Conservation (phyloP, 768 basidiomycete genomes). For the Galerina sulciceps region DNA sequence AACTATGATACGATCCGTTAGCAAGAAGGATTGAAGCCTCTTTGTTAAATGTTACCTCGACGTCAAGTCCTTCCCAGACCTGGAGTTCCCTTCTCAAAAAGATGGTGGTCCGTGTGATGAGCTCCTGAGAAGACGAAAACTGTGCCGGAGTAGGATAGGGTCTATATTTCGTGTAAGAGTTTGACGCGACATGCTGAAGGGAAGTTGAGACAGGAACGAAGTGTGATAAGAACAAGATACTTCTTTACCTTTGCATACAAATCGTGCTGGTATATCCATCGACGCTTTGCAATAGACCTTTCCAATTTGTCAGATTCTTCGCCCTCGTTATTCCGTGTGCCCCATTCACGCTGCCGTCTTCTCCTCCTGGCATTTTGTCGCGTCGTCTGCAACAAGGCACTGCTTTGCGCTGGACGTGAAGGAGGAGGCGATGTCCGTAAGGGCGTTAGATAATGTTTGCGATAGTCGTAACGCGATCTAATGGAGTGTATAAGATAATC, state of each 20-base stretch:
- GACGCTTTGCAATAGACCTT: conserved; percentile 69
- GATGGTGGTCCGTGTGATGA: conserved; percentile 73
- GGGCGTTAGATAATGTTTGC: conserved; percentile 79
- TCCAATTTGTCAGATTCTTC: conserved; percentile 76
- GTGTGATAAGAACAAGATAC: conserved; percentile 4
- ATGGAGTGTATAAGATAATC: conserved; percentile 81
- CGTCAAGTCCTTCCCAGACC: conserved; percentile 89
- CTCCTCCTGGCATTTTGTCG: conserved; percentile 35
- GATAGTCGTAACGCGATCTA: conserved; percentile 78
- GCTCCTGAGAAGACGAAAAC: conserved; percentile 76
- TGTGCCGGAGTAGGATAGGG: conserved; percentile 89
- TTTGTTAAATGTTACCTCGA: conserved; percentile 61
- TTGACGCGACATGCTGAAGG: conserved; percentile 86
- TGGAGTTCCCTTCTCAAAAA: conserved; percentile 87
- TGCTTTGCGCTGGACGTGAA: conserved; percentile 29
- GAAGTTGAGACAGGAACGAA: conserved; percentile 9
- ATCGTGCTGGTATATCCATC: conserved; percentile 80
- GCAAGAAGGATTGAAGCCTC: conserved; percentile 4
- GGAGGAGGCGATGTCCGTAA: conserved; percentile 54
- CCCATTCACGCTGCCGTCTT: conserved; percentile 58
- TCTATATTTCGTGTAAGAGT: conserved; percentile 82
- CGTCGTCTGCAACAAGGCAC: conserved; percentile 27
- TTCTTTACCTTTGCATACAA: conserved; percentile 80
- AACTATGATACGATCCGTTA: conserved; percentile 54
- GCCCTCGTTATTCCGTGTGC: conserved; percentile 51